phyloP scores from a whole-genome alignment of 495 filamentous ascomycete genomes.

The Aspergillus leporis region DNA sequence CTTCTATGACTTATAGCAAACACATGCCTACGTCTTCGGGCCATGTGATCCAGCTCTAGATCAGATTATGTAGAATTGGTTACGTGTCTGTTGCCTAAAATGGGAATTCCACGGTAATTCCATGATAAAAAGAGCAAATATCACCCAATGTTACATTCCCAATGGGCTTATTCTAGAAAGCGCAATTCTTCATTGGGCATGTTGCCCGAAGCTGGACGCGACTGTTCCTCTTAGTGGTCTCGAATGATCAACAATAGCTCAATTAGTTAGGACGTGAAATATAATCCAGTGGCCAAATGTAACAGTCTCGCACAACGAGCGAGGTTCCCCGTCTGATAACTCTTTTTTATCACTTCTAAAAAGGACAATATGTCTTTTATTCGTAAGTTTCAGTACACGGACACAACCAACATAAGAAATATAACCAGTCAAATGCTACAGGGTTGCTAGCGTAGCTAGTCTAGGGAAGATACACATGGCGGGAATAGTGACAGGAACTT shows the following conservation, averaged over 20 bases:
- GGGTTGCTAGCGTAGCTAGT: slow-evolving; percentile 44
- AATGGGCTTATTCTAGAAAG: not conserved
- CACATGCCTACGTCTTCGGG: slow-evolving; percentile 45
- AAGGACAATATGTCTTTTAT: slow-evolving; percentile 20
- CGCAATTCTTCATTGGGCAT: not conserved
- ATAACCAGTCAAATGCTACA: slow-evolving; percentile 50
- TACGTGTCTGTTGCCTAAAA: not conserved
- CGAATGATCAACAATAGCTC: not conserved
- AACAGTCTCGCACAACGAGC: not conserved
- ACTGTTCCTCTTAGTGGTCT: not conserved
- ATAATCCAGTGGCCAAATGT: not conserved
- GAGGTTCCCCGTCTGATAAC: not conserved
- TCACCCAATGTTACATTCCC: not conserved
- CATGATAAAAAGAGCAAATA: not conserved
- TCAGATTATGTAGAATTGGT: not conserved
- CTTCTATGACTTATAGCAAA: slow-evolving; percentile 40
- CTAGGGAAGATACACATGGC: slow-evolving; percentile 41
- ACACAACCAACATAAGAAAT: slow-evolving; percentile 32
- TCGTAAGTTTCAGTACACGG: slow-evolving; percentile 24
- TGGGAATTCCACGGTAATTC: not conserved
- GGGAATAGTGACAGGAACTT: slow-evolving; percentile 34
- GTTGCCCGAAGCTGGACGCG: not conserved
- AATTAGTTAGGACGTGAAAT: not conserved
- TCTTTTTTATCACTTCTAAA: not conserved
- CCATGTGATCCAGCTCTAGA: slow-evolving; percentile 29